Evolutionary conservation across 73 alveolate genomes (phyloP).

Genomic region (Uronychia binucleata): DNA sequence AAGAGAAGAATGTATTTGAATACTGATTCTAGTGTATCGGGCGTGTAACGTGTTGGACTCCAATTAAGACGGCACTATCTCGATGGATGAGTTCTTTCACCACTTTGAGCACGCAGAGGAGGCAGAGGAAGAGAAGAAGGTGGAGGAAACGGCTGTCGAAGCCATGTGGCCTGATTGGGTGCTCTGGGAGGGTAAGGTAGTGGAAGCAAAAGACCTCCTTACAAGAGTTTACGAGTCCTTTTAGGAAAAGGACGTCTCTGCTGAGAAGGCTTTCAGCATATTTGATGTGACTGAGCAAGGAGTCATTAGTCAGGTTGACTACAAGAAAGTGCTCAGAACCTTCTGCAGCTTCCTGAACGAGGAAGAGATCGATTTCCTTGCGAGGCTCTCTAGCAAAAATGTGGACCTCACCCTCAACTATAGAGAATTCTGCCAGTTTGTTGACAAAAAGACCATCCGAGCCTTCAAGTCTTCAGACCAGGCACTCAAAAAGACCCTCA

Average conservation of each 20-base stretch:
- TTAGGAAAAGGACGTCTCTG: conserved; percentile 23
- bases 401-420: conserved; percentile 31
- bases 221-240: conserved; percentile 17
- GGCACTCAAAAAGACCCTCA: neutral
- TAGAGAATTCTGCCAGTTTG: conserved; percentile 41
- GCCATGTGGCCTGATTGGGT: conserved; percentile 56
- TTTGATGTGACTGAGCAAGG: conserved; percentile 38
- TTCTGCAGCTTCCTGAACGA: conserved; percentile 22
- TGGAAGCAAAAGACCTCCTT: conserved; percentile 20
- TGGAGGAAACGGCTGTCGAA: conserved; percentile 37
- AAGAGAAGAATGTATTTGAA: conserved; percentile 10
- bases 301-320: conserved; percentile 12
- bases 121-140: conserved; percentile 2
- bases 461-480: conserved; percentile 16
- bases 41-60: conserved; percentile 39
- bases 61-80: conserved; percentile 44
- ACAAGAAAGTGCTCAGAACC: conserved; percentile 28
- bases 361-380: conserved; percentile 25
- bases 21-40: conserved; percentile 8
- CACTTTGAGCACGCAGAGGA: conserved; percentile 24
- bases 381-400: conserved; percentile 21
- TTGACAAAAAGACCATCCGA: conserved; percentile 31
- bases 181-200: conserved; percentile 17
- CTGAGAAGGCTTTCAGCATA: conserved; percentile 40
- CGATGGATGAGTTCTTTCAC: conserved; percentile 53